These are phyloP conservation scores for Serendipita sp. DNA, from an alignment of 768 basidiomycete genomes.

Conservation along the genomic window DNA sequence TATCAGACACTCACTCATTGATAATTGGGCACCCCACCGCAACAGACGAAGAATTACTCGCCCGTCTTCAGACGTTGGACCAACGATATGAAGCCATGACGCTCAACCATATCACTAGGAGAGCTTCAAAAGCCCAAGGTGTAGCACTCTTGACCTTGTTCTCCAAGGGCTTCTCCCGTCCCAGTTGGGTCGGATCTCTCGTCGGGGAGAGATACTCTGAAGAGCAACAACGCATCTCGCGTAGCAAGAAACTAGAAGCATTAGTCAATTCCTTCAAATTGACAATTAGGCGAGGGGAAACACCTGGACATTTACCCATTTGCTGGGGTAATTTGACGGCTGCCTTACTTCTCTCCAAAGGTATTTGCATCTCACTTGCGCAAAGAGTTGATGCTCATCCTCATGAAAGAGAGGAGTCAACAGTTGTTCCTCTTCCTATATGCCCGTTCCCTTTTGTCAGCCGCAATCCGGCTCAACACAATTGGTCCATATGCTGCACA, in stretches of 20 bases:
- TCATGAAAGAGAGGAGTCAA: slow-evolving; percentile 51
- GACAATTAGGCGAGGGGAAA: slow-evolving; percentile 43
- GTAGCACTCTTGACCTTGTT: slow-evolving; percentile 83
- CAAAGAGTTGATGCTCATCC: background rate
- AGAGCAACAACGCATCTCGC: slow-evolving; percentile 13
- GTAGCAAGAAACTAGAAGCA: slow-evolving; percentile 16
- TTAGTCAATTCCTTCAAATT: slow-evolving; percentile 59
- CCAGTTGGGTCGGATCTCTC: slow-evolving; percentile 22
- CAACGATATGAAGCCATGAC: slow-evolving; percentile 70
- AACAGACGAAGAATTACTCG: slow-evolving; percentile 21
- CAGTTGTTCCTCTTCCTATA: slow-evolving; percentile 90
- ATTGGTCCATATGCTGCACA: slow-evolving; percentile 90
- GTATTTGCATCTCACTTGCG: slow-evolving; percentile 26
- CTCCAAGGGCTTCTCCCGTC: slow-evolving; percentile 58
- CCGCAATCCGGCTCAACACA: slow-evolving; percentile 79
- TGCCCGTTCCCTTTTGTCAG: slow-evolving; percentile 76
- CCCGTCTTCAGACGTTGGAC: slow-evolving; percentile 43
- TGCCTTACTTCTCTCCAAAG: slow-evolving; percentile 53
- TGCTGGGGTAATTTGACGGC: slow-evolving; percentile 84
- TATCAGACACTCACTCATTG: slow-evolving; percentile 49
- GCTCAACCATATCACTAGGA: slow-evolving; percentile 73
- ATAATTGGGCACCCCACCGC: slow-evolving; percentile 15
- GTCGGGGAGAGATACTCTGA: slow-evolving; percentile 15
- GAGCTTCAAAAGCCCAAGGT: slow-evolving; percentile 85
- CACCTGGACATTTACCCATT: slow-evolving; percentile 69